These are phyloP conservation scores for Prosopis cineraria DNA, from an alignment of 306 rosid genomes.

Conservation along the genomic window DNA sequence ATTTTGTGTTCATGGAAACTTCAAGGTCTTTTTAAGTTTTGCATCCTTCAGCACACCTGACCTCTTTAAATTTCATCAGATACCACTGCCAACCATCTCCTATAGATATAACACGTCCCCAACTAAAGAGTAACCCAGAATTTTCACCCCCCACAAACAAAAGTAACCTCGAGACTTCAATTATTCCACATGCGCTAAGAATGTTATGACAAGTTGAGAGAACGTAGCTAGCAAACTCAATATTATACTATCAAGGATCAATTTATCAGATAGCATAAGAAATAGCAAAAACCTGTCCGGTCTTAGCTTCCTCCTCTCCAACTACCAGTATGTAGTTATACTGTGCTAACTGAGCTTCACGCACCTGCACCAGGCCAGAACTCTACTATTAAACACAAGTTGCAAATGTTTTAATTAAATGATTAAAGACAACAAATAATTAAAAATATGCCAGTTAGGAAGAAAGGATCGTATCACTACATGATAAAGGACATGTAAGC, in stretches of 20 bases:
- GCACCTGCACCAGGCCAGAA: conserved; percentile 59
- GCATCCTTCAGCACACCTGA: background rate
- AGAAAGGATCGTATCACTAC: background rate
- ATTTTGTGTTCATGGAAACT: background rate
- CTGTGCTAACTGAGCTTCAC: conserved; percentile 90
- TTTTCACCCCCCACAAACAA: too few species aligned
- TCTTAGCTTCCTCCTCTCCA: conserved; percentile 87
- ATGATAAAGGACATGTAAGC: background rate
- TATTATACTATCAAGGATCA: background rate
- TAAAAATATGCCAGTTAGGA: background rate
- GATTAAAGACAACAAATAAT: background rate
- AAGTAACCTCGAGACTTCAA: too few species aligned
- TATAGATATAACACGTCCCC: background rate
- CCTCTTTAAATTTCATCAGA: background rate
- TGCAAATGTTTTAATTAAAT: background rate
- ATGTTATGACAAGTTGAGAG: background rate
- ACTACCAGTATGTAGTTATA: conserved; percentile 90
- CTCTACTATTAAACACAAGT: conserved; percentile 16
- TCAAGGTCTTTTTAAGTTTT: background rate
- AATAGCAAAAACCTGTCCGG: conserved; percentile 73
- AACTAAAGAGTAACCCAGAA: background rate
- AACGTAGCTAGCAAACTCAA: conserved; percentile 18
- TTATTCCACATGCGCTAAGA: background rate
- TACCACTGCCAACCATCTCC: background rate
- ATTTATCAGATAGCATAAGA: conserved; percentile 3